Evolutionary conservation across 345 rosid genomes (phyloP).

Genomic region (Erodium maritimum): DNA sequence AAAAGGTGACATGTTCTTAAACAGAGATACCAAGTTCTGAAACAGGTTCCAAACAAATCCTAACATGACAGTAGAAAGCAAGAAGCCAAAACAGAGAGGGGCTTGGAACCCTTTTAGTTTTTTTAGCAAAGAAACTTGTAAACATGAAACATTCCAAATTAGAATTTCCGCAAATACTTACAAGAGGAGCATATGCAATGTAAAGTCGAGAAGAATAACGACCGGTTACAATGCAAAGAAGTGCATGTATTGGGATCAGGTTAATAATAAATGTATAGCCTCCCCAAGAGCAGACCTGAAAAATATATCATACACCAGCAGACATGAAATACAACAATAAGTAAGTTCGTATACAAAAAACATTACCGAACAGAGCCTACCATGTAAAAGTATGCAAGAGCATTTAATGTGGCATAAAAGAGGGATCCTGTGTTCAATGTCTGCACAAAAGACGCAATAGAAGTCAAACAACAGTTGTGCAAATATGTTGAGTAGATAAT

Average conservation of each 20-base stretch:
- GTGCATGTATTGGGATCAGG: slow-evolving; percentile 95
- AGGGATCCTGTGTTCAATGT: slow-evolving; percentile 93
- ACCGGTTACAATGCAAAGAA: slow-evolving; percentile 88
- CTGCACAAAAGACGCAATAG: slow-evolving; percentile 39
- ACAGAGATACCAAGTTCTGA: not conserved
- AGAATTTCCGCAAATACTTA: slow-evolving; percentile 26
- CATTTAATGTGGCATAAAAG: slow-evolving; percentile 90
- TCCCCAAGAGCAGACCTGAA: slow-evolving; percentile 98
- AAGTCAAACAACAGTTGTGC: slow-evolving; percentile 10
- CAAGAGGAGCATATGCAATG: slow-evolving; percentile 95
- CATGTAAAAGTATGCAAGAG: slow-evolving; percentile 79
- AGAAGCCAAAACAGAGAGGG: not conserved
- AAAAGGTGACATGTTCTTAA: slow-evolving; percentile 7
- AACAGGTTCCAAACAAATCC: not conserved
- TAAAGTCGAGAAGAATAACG: slow-evolving; percentile 83
- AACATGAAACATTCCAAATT: too few species aligned
- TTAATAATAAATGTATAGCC: slow-evolving; percentile 97
- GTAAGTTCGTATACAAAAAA: slow-evolving; percentile 10
- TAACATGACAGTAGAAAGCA: not conserved
- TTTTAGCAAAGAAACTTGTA: too few species aligned
- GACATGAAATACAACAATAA: slow-evolving; percentile 8
- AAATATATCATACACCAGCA: slow-evolving; percentile 4
- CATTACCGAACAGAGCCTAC: slow-evolving; percentile 21
- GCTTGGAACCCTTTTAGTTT: too few species aligned
- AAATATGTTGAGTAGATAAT: slow-evolving; percentile 1